Base-by-base conservation (phyloP, 73 alveolate species). In the Halteria grandinella region DNA sequence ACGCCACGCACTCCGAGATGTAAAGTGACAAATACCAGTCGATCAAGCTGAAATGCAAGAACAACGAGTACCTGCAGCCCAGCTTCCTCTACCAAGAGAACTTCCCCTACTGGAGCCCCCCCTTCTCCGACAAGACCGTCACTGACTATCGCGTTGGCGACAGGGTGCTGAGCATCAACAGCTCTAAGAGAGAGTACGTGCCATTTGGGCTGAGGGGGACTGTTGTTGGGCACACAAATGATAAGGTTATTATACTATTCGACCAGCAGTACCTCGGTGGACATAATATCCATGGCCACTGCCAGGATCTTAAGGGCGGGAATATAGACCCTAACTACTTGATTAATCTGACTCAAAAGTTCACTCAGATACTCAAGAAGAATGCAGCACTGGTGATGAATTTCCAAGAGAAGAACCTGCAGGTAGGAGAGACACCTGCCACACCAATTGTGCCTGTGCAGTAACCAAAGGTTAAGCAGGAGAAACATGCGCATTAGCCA, bases 171-270 rank as follows among this genome's bases (percentile, higher is more conserved):
- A 78, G 43, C 49, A 47, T 85, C 20, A 64, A 53, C 34, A 34
- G 87, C 18, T 25, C 45, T 33, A 51, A 21, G 59, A 36, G 79
- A 28, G 73, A 45, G 25, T 62, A 77, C 32, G 55, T 85, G 14
- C 94, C 94, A 0, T 85, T 85, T 31, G 94, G 90, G 0, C 47
- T 45, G 23, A 49, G 76, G 69, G 94, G 94, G 47, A 85, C 94
- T 15, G 88, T 85, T 0, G 84, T 78, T 33, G 89, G 90, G 12
- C 36, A 58, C 32, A 80, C 90, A 0, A 45, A 49, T 8, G 85
- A 80, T n/a, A 60, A 72, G 20, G 40, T 80, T 0, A 60, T 80
- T 14, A 73, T 80, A 6, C 1, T 55, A 14, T 80, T 80, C 44
- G 90, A 80, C 52, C 72, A 69, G 53, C 85, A 63, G n/a, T 64